Conservation (phyloP, 2,329 filamentous ascomycete genomes). For the Aspergillus ibericus region DNA sequence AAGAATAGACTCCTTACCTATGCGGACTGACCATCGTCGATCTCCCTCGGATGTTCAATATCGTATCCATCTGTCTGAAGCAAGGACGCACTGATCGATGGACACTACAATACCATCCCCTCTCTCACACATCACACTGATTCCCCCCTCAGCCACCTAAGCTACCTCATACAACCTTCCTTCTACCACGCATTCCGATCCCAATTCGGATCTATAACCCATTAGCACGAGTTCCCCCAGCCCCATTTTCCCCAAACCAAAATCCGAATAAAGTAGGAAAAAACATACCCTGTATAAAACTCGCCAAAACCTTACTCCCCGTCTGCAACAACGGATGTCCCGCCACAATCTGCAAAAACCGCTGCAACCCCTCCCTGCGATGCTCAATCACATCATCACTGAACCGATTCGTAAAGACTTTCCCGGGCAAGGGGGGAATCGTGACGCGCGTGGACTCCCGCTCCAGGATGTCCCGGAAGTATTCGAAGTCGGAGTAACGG, state of each 20-base stretch:
- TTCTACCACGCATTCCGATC: conserved; percentile 80
- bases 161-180: background rate
- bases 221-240: conserved; percentile 6
- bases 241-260: background rate
- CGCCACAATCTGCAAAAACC: conserved; percentile 96
- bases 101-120: background rate
- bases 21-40: too few relatives aligned
- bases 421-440: conserved; percentile 91
- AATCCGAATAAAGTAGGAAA: conserved; percentile 4
- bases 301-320: conserved; percentile 91
- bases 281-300: conserved; percentile 86
- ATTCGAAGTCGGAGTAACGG: conserved; percentile 97
- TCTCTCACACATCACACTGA: background rate
- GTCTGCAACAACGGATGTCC: conserved; percentile 96
- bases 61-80: too few relatives aligned
- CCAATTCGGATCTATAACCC: conserved; percentile 61
- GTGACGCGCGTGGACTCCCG: conserved; percentile 91
- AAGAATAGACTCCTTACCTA: background rate
- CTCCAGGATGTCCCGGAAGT: conserved; percentile 97
- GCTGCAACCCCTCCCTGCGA: conserved; percentile 82
- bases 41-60: too few relatives aligned
- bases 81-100: too few relatives aligned
- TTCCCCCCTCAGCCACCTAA: background rate
- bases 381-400: conserved; percentile 98
- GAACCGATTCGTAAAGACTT: conserved; percentile 97